phyloP scores from a whole-genome alignment of 2,329 filamentous ascomycete genomes.

The Exophiala calicioides region DNA sequence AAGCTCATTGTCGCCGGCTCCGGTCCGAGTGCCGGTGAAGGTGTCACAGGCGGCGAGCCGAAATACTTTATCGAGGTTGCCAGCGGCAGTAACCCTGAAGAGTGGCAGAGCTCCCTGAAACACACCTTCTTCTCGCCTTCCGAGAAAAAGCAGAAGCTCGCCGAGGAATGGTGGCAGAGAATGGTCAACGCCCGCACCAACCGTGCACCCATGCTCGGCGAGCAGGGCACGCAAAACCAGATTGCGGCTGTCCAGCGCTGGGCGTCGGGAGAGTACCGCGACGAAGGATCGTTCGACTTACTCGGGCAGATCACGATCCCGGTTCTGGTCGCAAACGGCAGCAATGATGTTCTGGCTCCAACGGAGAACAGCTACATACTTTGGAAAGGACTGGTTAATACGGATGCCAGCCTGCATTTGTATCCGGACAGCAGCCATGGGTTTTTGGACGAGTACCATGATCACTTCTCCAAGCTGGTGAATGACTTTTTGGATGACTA shows the following conservation, averaged over 20 bases:
- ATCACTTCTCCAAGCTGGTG: slow-evolving; percentile 16
- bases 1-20: slow-evolving; percentile 50
- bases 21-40: slow-evolving; percentile 37
- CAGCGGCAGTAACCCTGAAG: slow-evolving; percentile 8
- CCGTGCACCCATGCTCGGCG: slow-evolving; percentile 8
- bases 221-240: slow-evolving; percentile 10
- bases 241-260: slow-evolving; percentile 11
- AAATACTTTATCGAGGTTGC: slow-evolving; percentile 16
- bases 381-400: slow-evolving; percentile 14
- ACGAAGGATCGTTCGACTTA: slow-evolving; percentile 14
- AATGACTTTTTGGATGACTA: slow-evolving; percentile 23
- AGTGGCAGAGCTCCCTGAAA: slow-evolving; percentile 7
- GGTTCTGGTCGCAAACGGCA: slow-evolving; percentile 20
- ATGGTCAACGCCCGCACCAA: slow-evolving; percentile 7
- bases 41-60: slow-evolving; percentile 10
- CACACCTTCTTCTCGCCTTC: slow-evolving; percentile 16
- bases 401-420: slow-evolving; percentile 18
- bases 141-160: slow-evolving; percentile 11
- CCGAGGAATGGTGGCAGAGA: slow-evolving; percentile 12
- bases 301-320: slow-evolving; percentile 16
- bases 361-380: slow-evolving; percentile 19
- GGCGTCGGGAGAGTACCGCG: slow-evolving; percentile 13
- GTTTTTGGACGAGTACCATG: slow-evolving; percentile 20
- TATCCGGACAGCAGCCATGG: slow-evolving; percentile 22
- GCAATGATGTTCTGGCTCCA: slow-evolving; percentile 20